Evolutionary conservation across 441 rosid genomes (phyloP).

Genomic region (Breynia disticha): DNA sequence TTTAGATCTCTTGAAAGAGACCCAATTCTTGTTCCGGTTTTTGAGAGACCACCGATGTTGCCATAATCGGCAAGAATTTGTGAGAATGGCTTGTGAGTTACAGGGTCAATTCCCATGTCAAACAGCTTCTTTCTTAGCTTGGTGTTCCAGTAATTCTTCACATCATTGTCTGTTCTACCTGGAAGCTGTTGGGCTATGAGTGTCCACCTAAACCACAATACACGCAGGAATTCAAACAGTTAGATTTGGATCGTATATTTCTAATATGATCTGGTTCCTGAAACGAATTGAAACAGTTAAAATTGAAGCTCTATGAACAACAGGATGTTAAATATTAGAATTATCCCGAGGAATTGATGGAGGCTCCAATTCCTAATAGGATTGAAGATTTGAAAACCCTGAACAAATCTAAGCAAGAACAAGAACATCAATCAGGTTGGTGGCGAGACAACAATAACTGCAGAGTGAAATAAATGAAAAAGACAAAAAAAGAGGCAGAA

Average conservation of each 20-base stretch:
- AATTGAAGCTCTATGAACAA: no score
- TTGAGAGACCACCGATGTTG: slow-evolving; percentile 17
- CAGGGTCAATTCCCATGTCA: slow-evolving; percentile 99
- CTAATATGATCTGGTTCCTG: no score
- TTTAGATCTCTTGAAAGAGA: slow-evolving; percentile 37
- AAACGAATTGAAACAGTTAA: no score
- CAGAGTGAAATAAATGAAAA: not conserved
- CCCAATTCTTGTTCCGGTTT: slow-evolving; percentile 20
- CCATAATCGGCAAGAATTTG: slow-evolving; percentile 34
- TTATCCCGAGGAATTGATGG: no score
- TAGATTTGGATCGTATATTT: not conserved
- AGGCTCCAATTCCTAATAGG: no score
- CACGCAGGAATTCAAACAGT: not conserved
- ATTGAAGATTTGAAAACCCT: no score
- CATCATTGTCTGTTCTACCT: slow-evolving; percentile 91
- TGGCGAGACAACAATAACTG: not conserved
- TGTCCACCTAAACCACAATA: slow-evolving; percentile 53
- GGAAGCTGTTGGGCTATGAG: slow-evolving; percentile 85
- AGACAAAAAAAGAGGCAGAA: not conserved
- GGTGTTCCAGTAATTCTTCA: slow-evolving; percentile 92
- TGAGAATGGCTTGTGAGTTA: slow-evolving; percentile 95
- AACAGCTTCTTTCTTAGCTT: slow-evolving; percentile 84
- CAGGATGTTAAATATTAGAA: no score
- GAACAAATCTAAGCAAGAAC: not conserved
- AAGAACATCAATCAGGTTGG: not conserved